Percentiles rank a stretch among this genome's conserved stretches.
Evolutionary conservation across 805 yeast species (phyloP).

Genomic region (Candida glaebosa): DNA sequence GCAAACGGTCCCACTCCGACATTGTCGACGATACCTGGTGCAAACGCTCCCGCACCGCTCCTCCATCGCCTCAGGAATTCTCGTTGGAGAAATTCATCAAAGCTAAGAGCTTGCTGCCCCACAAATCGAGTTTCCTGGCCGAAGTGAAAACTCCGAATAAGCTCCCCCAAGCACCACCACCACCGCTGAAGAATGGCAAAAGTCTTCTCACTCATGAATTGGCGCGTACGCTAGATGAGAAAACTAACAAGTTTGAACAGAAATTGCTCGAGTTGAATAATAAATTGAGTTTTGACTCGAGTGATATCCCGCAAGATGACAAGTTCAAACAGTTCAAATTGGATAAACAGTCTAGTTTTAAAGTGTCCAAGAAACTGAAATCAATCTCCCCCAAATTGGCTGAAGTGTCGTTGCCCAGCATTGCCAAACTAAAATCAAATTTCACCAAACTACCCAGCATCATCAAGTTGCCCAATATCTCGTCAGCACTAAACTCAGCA

Average conservation of each 20-base stretch:
- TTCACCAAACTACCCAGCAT: slow-evolving; percentile 6
- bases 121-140: slow-evolving; percentile 27
- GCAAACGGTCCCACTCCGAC: slow-evolving; percentile 12
- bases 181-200: slow-evolving; percentile 19
- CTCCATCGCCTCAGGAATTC: slow-evolving; percentile 37
- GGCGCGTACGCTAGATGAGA: too few species aligned
- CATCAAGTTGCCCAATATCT: slow-evolving; percentile 31
- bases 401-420: background rate
- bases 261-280: too few species aligned
- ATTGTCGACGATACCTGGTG: slow-evolving; percentile 7
- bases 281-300: too few species aligned
- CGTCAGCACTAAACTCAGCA: slow-evolving; percentile 27
- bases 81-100: background rate
- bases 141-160: slow-evolving; percentile 27
- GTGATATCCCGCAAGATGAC: too few species aligned
- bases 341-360: background rate
- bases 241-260: too few species aligned
- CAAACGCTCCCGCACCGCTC: slow-evolving; percentile 45
- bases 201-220: too few species aligned
- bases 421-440: background rate
- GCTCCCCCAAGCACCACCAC: slow-evolving; percentile 16
- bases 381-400: background rate
- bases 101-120: background rate
- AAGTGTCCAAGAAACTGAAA: too few species aligned
- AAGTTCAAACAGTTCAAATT: too few species aligned